Evolutionary conservation across 2,329 filamentous ascomycete genomes (phyloP), one percentile per base, ranked within the genome.

Genomic region (Lizonia empirigonia): DNA sequence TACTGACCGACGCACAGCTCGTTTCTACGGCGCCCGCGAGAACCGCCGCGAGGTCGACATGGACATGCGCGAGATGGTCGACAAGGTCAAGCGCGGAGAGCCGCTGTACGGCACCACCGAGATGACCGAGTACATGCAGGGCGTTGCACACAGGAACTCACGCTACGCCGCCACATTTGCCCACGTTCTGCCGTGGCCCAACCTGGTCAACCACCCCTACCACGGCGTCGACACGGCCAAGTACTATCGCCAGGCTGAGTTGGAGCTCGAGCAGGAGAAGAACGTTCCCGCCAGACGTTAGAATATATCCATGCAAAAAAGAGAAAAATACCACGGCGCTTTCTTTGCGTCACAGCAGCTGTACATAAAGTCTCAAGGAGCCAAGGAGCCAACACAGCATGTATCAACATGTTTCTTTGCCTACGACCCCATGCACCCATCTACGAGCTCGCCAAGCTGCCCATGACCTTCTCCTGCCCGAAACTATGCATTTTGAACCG

Each of bases 1-100:
- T 44, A 26, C 49, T 52, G n/a, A 47, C 49, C 15, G 4, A 2
- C 7, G 40, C 26, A 36, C 69, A 96, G 91, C 93, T 69, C 89
- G 94, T 60, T 97, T 99, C 78, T 97, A 97, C 78, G 94, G 94
- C 67, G 90, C 92, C 76, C 87, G 84, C 38, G 94, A 99, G 77
- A 99, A 99, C 78, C 78, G 87, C 46, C 87, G 94, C 66, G 94
- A 99, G 76, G 80, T 94, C 50, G 89, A 96, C 59, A 87, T 96
- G 87, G 94, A 99, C 73, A 97, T 97, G 92, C 84, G 85, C 60
- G 94, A 99, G 77, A 99, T 99, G 94, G 92, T 97, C 29, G 84
- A 86, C 74, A 95, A 93, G 78, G 92, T 97, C 73, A 99, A 97
- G 84, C 85, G 83, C 53, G 93, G 93, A 60, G 84, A 96, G 79